These are phyloP conservation scores for Limonium bicolor DNA, from an alignment of 148 eudicot genomes.

Conservation along the genomic window DNA sequence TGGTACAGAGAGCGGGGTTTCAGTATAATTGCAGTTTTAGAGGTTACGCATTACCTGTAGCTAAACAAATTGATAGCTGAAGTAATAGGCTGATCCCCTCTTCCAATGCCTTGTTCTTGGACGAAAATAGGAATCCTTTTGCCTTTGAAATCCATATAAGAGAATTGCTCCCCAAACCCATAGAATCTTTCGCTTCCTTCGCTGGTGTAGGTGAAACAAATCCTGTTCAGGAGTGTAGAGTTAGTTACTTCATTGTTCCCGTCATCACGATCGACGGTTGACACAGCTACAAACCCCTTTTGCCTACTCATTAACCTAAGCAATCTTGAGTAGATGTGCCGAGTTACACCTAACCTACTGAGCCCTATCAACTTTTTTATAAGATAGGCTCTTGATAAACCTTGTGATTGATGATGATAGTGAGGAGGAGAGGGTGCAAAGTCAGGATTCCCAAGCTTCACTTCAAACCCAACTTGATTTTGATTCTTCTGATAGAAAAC, in stretches of 20 bases:
- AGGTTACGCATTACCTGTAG: constrained; percentile 43
- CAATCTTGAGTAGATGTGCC: constrained; percentile 14
- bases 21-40: too few relatives aligned
- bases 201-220: constrained; percentile 62
- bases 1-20: too few relatives aligned
- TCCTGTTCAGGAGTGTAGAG: constrained; percentile 35
- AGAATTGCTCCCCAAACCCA: constrained; percentile 97
- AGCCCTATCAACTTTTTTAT: constrained; percentile 11
- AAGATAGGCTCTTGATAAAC: constrained; percentile 10
- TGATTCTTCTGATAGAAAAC: constrained; percentile 54
- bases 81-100: constrained; percentile 99
- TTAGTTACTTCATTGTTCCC: constrained; percentile 13
- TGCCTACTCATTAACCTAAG: constrained; percentile 18
- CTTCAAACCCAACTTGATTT: constrained; percentile 62
- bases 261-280: constrained; percentile 25
- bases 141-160: constrained; percentile 90
- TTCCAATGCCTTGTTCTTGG: constrained; percentile 98
- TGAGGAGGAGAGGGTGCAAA: too few relatives aligned
- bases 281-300: constrained; percentile 20
- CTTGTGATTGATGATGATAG: constrained; percentile 5
- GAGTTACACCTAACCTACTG: too few relatives aligned
- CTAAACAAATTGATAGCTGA: constrained; percentile 86
- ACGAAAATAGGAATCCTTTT: constrained; percentile 91
- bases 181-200: constrained; percentile 67
- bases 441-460: constrained; percentile 52